phyloP scores from a whole-genome alignment of 768 basidiomycete genomes.

The Mycena sanguinolenta region DNA sequence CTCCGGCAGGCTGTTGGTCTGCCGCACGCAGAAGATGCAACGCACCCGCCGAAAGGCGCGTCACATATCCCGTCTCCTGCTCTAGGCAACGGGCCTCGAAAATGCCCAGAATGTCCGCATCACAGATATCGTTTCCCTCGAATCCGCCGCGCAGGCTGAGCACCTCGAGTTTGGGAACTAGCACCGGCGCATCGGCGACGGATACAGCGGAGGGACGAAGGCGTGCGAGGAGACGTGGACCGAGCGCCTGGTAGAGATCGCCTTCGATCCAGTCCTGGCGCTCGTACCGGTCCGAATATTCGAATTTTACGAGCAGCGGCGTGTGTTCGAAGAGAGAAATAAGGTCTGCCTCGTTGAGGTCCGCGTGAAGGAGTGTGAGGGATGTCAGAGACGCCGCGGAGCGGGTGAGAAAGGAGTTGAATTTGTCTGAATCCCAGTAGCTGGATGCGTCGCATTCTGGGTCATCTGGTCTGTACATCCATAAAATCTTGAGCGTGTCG shows the following conservation, averaged over 20 bases:
- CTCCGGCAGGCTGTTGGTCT: slow-evolving; percentile 9
- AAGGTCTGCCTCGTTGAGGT: slow-evolving; percentile 9
- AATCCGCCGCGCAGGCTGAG: slow-evolving; percentile 21
- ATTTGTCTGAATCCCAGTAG: background rate
- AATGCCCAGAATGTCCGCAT: slow-evolving; percentile 17
- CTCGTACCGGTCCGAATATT: slow-evolving; percentile 15
- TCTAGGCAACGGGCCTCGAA: slow-evolving; percentile 14
- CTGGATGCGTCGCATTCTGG: background rate
- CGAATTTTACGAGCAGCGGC: slow-evolving; percentile 8
- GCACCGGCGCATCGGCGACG: background rate
- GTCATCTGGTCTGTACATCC: background rate
- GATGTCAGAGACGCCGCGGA: slow-evolving; percentile 18
- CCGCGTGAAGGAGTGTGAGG: slow-evolving; percentile 17
- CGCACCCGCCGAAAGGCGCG: slow-evolving; percentile 7
- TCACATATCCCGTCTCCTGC: background rate
- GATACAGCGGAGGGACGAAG: background rate
- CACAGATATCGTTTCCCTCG: slow-evolving; percentile 24
- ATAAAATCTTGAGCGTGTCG: slow-evolving; percentile 1
- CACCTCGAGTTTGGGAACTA: slow-evolving; percentile 17
- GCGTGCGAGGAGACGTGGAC: slow-evolving; percentile 7
- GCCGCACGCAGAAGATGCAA: slow-evolving; percentile 19
- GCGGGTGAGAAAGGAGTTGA: slow-evolving; percentile 15
- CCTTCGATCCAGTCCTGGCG: background rate
- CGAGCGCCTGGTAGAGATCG: slow-evolving; percentile 8
- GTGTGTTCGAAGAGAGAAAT: slow-evolving; percentile 19